A percentile compares a stretch with the other conserved stretches of the same genome.
Conservation (phyloP, 2,329 filamentous ascomycete species). For the Cercospora brassicicola region DNA sequence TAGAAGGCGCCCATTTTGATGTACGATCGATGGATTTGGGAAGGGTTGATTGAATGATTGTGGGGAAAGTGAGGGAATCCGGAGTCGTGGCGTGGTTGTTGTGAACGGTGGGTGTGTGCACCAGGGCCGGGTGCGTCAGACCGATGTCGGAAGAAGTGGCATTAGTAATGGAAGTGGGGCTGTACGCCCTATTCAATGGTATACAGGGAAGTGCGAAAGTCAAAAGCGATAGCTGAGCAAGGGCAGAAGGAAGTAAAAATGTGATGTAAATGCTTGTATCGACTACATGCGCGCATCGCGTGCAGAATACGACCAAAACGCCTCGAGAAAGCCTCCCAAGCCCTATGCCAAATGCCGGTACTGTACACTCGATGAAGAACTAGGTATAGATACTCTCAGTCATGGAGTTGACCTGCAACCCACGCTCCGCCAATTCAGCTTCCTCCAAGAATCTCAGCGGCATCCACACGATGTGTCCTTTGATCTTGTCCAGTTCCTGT, state of each 20-base stretch:
- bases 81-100: neutral
- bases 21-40: too few species aligned
- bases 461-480: conserved; percentile 91
- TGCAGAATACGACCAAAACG: neutral
- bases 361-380: neutral
- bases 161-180: conserved; percentile 5
- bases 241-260: neutral
- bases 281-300: neutral
- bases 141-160: conserved; percentile 7
- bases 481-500: conserved; percentile 71
- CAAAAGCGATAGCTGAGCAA: neutral
- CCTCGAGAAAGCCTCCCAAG: neutral
- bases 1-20: conserved; percentile 46
- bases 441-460: conserved; percentile 83
- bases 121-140: neutral
- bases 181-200: neutral
- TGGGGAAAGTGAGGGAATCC: neutral
- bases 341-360: neutral
- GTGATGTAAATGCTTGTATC: neutral
- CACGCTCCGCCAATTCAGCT: conserved; percentile 84
- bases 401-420: conserved; percentile 78
- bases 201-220: neutral
- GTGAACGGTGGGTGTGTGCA: neutral
- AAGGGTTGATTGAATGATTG: neutral
- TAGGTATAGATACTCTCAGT: conserved; percentile 86